These are phyloP conservation scores for Alternaria ethzedia DNA, from an alignment of 2,329 filamentous ascomycete genomes.

Conservation along the genomic window DNA sequence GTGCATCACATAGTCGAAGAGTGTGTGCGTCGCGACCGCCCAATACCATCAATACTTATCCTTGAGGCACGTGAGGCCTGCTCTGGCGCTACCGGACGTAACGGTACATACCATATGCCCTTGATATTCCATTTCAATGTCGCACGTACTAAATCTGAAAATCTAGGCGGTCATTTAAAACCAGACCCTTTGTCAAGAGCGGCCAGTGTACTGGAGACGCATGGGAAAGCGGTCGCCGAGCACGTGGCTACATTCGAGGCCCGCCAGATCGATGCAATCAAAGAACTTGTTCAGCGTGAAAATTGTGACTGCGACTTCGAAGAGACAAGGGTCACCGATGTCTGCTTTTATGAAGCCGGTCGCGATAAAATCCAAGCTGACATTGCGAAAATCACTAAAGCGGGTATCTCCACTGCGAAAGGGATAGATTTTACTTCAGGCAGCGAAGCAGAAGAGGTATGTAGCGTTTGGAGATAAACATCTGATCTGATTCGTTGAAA, in stretches of 20 bases:
- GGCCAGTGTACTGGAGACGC: constrained; percentile 10
- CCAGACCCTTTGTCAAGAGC: constrained; percentile 47
- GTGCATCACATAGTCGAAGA: constrained; percentile 17
- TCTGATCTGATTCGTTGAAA: background rate
- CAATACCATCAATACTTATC: constrained; percentile 20
- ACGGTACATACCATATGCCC: constrained; percentile 49
- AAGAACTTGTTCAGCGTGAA: constrained; percentile 13
- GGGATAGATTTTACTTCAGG: constrained; percentile 5
- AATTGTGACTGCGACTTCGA: constrained; percentile 18
- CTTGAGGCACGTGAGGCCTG: constrained; percentile 60
- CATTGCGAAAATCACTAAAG: constrained; percentile 4
- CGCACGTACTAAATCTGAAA: background rate
- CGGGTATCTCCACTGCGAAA: constrained; percentile 12
- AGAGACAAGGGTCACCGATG: constrained; percentile 16
- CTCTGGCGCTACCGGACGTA: constrained; percentile 61
- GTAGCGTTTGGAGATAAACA: background rate
- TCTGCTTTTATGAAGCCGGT: constrained; percentile 7
- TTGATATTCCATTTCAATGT: background rate
- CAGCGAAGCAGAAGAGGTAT: constrained; percentile 15
- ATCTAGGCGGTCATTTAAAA: constrained; percentile 16
- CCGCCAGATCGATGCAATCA: constrained; percentile 13
- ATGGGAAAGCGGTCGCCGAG: constrained; percentile 15
- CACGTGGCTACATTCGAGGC: constrained; percentile 21
- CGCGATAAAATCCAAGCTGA: constrained; percentile 11
- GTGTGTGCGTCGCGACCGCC: background rate